phyloP scores from a whole-genome alignment of 257 asterid species.

The Solanum raphanifolium region DNA sequence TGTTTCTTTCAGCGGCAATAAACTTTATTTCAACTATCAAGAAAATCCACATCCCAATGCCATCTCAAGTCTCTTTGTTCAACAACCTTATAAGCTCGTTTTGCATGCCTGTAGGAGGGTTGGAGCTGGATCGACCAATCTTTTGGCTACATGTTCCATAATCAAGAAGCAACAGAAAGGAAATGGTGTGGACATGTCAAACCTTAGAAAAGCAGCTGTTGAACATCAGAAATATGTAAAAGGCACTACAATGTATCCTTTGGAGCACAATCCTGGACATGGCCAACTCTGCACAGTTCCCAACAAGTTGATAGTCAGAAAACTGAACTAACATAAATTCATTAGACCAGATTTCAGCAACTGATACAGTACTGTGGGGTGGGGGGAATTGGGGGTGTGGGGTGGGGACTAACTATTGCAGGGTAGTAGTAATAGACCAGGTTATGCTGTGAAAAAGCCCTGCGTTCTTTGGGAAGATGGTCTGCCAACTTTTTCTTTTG shows the following conservation, averaged over 20 bases:
- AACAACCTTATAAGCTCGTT: neutral
- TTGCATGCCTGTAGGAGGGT: constrained; percentile 36
- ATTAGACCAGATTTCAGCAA: neutral
- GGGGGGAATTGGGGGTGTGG: neutral
- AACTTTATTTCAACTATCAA: neutral
- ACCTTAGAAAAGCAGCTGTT: constrained; percentile 38
- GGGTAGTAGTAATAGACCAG: neutral
- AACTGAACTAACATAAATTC: neutral
- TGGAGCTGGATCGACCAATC: constrained; percentile 73
- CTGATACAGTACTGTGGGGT: neutral
- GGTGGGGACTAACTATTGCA: neutral
- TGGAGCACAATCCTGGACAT: constrained; percentile 76
- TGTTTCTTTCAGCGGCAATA: neutral
- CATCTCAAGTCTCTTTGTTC: neutral
- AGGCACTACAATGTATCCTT: constrained; percentile 67
- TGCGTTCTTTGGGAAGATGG: neutral
- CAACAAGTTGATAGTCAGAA: constrained; percentile 18
- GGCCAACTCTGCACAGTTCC: constrained; percentile 69
- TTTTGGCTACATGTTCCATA: constrained; percentile 67
- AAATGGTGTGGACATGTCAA: constrained; percentile 2
- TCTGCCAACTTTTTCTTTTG: neutral
- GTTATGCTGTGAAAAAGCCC: neutral
- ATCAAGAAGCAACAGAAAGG: constrained; percentile 34
- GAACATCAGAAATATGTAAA: constrained; percentile 55
- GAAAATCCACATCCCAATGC: neutral